A percentile compares a stretch with the other conserved stretches of the same genome.
Evolutionary conservation across 2,329 filamentous ascomycete species (phyloP).

Genomic region (Didymella sp.): DNA sequence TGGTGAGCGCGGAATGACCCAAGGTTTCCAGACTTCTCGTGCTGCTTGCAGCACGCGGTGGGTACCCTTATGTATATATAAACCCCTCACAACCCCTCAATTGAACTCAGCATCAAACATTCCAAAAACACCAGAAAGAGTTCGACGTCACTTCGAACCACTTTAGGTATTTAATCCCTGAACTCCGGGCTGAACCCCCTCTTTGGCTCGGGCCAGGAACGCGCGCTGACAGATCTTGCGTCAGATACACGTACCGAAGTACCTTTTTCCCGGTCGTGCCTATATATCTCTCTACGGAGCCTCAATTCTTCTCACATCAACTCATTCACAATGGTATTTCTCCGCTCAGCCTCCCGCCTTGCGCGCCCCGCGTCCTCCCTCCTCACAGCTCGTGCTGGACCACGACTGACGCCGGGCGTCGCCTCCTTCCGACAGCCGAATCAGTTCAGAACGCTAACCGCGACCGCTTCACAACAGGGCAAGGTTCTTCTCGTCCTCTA

Average conservation of each 20-base stretch:
- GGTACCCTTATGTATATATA: slow-evolving; percentile 39
- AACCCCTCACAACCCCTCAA: slow-evolving; percentile 36
- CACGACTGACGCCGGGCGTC: slow-evolving; percentile 51
- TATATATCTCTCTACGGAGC: slow-evolving; percentile 35
- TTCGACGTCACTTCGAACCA: slow-evolving; percentile 34
- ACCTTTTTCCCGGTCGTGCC: slow-evolving; percentile 23
- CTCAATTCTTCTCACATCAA: slow-evolving; percentile 28
- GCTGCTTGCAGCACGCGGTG: slow-evolving; percentile 24
- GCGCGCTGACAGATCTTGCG: slow-evolving; percentile 34
- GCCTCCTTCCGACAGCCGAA: slow-evolving; percentile 56
- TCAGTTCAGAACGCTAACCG: slow-evolving; percentile 68
- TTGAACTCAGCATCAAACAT: slow-evolving; percentile 24
- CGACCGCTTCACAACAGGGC: slow-evolving; percentile 76
- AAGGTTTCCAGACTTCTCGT: slow-evolving; percentile 27
- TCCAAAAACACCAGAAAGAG: slow-evolving; percentile 14
- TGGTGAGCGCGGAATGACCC: slow-evolving; percentile 31
- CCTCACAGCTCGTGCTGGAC: slow-evolving; percentile 55
- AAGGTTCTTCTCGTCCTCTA: slow-evolving; percentile 95
- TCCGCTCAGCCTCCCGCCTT: slow-evolving; percentile 66
- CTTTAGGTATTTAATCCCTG: slow-evolving; percentile 38
- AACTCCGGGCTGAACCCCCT: slow-evolving; percentile 30
- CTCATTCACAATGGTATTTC: slow-evolving; percentile 64
- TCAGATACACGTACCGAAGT: slow-evolving; percentile 38
- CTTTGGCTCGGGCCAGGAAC: slow-evolving; percentile 16
- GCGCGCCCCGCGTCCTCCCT: slow-evolving; percentile 62